These are phyloP conservation scores for Leishmania arabica DNA, from an alignment of 208 protist species.

Conservation along the genomic window DNA sequence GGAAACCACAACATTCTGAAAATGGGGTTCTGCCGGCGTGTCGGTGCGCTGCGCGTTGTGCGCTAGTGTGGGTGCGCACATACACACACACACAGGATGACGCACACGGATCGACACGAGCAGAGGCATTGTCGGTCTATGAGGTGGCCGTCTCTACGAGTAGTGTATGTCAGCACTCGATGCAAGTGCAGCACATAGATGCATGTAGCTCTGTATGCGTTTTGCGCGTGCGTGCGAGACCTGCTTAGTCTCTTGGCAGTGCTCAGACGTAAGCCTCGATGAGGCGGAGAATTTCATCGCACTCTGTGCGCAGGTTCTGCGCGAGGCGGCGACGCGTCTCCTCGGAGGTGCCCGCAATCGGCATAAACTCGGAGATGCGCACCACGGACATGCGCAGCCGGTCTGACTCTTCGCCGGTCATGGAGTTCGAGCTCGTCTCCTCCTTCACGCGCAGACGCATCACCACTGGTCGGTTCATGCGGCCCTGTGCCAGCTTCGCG, in stretches of 20 bases:
- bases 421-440: slow-evolving; percentile 51
- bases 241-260: background rate
- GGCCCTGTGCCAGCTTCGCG: slow-evolving; percentile 68
- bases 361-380: slow-evolving; percentile 88
- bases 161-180: background rate
- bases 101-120: background rate
- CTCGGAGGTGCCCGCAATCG: slow-evolving; percentile 62
- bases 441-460: slow-evolving; percentile 91
- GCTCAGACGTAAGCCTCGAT: slow-evolving; percentile 78
- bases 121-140: background rate
- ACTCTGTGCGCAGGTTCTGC: slow-evolving; percentile 72
- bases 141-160: background rate
- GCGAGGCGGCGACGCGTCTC: slow-evolving; percentile 70
- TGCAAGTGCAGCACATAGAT: background rate
- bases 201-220: background rate
- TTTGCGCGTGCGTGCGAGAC: background rate
- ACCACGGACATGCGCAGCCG: slow-evolving; percentile 83
- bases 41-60: background rate
- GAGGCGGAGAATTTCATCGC: slow-evolving; percentile 77
- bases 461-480: slow-evolving; percentile 87
- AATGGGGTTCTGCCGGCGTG: background rate
- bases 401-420: slow-evolving; percentile 64
- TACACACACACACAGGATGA: background rate
- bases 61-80: background rate
- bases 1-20: background rate